Base-by-base conservation (phyloP, 2,329 filamentous ascomycete species). In the Blastomyces gilchristii region DNA sequence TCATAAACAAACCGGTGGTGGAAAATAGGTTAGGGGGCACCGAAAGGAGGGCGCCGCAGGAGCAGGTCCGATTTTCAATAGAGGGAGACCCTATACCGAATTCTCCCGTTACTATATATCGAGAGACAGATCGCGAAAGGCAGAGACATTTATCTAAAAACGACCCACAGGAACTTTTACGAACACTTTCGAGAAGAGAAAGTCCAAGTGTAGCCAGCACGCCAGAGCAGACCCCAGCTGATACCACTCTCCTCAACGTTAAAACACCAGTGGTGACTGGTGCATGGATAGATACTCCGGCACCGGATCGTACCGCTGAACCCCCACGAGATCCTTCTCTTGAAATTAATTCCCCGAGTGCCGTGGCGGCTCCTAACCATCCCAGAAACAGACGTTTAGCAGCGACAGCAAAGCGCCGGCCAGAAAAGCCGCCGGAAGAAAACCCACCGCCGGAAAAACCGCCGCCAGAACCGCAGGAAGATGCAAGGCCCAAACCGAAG, bases 221-320 rank as follows among this genome's bases (percentile, higher is more conserved):
- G 0, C 76, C 75, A 2, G 72, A 76, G 47, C 68, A 68, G 31
- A 76, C 73, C 61, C 59, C 68, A 6, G 68, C 68, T 16, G 68
- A 72, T 41, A 68, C 70, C 16, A 71, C 67, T 34, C 62, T 65
- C n/a, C 70, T 76, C 25, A 75, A 76, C 45, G 73, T 75, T 43
- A 77, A 78, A 65, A 80, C 78, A 1, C 78, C 78, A 2, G 71
- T 75, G 47, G 76, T 79, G 11, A 74, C 74, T 22, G 78, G 78
- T 14, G 77, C 77, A 2, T 80, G 77, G 77, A 75, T 79, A 43
- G 77, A 80, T 66, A 80, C 78, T 0, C 78, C 78, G 3, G 68
- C 78, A 66, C 76, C 77, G 14, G 76, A 78, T 61, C 71, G 72
- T 41, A 65, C 69, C 37, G 57, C 68, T 7, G 64, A 70, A 22